phyloP scores from a whole-genome alignment of 2,329 filamentous ascomycete genomes.

The Podosphaera aphanis region DNA sequence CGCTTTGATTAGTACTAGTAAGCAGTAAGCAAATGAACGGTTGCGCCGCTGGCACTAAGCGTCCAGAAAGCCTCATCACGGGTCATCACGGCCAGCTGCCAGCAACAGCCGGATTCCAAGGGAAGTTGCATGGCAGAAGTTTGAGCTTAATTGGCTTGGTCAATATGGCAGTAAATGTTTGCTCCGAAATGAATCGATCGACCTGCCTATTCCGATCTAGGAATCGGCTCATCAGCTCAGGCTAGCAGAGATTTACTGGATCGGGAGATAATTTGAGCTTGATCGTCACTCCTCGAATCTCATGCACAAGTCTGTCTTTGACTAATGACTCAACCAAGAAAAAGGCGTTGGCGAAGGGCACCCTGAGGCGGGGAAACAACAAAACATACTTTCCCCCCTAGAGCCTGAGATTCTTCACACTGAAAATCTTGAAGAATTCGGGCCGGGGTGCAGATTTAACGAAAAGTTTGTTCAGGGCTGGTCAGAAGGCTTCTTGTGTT shows the following conservation, averaged over 20 bases:
- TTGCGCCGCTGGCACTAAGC: neutral
- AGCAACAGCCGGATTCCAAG: neutral
- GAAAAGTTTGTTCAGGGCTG: neutral
- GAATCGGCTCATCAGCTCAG: neutral
- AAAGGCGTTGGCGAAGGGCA: neutral
- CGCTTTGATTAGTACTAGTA: neutral
- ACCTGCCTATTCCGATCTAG: neutral
- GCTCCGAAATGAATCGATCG: neutral
- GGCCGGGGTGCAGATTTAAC: neutral
- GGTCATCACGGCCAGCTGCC: neutral
- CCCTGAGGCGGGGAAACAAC: neutral
- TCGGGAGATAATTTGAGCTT: neutral
- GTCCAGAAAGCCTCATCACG: neutral
- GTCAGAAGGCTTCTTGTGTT: neutral
- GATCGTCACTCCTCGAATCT: neutral
- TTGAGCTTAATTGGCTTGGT: neutral
- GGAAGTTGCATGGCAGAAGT: neutral
- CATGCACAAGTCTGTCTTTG: neutral
- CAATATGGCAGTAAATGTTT: neutral
- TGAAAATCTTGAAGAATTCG: neutral
- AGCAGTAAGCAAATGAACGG: neutral
- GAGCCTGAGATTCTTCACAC: neutral
- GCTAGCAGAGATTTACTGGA: neutral
- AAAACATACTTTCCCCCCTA: neutral
- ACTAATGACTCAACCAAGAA: neutral